Base-by-base conservation (phyloP, 495 filamentous ascomycete species). In the Aspergillus leporis region DNA sequence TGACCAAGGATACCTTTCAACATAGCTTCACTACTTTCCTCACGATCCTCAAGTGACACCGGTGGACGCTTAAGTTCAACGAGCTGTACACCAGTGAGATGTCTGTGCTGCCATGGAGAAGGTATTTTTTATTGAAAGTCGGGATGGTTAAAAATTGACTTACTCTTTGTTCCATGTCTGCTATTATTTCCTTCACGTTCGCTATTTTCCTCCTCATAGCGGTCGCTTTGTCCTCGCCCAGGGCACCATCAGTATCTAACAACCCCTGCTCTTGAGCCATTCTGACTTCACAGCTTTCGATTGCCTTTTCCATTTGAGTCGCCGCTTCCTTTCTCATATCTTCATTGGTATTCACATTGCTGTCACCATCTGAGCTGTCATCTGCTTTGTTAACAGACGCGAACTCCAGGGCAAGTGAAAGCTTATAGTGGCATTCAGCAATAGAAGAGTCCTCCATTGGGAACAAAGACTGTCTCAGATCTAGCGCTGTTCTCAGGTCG, bases 351-450 rank as follows among this genome's bases (percentile, higher is more conserved):
- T 71, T 59, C 12, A 59, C 63, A 5, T 70, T 60, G 14, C 63
- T 64, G 2, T 60, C 62, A 9, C 68, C 63, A 9, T 63, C 59
- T 19, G 74, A 66, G 31, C 82, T 79, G 36, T 83, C 82, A 28
- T 79, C 72, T 14, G 81, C 79, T 40, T 85, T 82, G 32, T 83
- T 90, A n/a, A 91, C 83, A 0, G 91, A 91, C 13, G 89, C 87
- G 61, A 98, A 98, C 71, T 99, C 94, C 19, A 98, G 84, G 0
- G 94, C 95, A 43, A 99, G 85, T 2, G 95, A 96, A 46, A 98
- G 85, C 71, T 97, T 97, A 77, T 87, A 98, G 71, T 98, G 90
- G 38, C 90, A 93, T 80, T 99, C 94, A 31, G 93, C 92, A 54
- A 97, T 79, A 19, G 93, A 80, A 53, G 88, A 86, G 40, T 91